These are phyloP conservation scores for Chrysoporthe puriensis DNA, from an alignment of 2,329 filamentous ascomycete genomes.

Conservation along the genomic window DNA sequence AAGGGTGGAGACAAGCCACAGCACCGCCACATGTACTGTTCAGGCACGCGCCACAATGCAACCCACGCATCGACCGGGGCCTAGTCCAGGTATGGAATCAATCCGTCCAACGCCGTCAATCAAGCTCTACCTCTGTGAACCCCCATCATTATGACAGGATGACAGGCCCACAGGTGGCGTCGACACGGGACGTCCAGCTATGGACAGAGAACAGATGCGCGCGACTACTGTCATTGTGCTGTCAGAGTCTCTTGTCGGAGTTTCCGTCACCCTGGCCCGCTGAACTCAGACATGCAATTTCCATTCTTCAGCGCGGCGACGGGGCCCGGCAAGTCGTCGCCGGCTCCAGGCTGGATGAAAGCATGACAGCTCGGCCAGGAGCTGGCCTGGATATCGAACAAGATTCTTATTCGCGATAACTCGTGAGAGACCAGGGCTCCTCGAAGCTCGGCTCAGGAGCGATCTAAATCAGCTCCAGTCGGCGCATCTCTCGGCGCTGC, in stretches of 20 bases:
- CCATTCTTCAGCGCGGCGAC: too few relatives aligned
- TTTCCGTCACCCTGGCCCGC: background rate
- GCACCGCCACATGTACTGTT: background rate
- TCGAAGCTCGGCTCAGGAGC: background rate
- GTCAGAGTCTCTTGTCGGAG: background rate
- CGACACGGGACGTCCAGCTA: background rate
- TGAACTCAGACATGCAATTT: too few relatives aligned
- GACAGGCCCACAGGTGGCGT: background rate
- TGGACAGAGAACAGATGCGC: background rate
- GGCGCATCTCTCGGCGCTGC: constrained; percentile 11
- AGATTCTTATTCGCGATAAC: background rate
- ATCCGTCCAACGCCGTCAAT: background rate
- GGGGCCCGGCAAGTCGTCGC: background rate
- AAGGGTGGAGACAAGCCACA: background rate
- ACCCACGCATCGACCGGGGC: background rate
- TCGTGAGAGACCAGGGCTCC: too few relatives aligned
- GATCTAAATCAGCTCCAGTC: background rate
- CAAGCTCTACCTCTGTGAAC: background rate
- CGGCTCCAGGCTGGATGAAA: background rate
- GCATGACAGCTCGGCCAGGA: too few relatives aligned
- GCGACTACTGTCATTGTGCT: background rate
- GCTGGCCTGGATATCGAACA: background rate
- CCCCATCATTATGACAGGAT: background rate
- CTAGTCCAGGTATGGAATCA: background rate
- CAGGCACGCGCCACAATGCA: background rate